Percentiles rank a stretch among this genome's conserved stretches.
Evolutionary conservation across 139 green algal species (phyloP).

Genomic region (Chlamydomonas eustigma): DNA sequence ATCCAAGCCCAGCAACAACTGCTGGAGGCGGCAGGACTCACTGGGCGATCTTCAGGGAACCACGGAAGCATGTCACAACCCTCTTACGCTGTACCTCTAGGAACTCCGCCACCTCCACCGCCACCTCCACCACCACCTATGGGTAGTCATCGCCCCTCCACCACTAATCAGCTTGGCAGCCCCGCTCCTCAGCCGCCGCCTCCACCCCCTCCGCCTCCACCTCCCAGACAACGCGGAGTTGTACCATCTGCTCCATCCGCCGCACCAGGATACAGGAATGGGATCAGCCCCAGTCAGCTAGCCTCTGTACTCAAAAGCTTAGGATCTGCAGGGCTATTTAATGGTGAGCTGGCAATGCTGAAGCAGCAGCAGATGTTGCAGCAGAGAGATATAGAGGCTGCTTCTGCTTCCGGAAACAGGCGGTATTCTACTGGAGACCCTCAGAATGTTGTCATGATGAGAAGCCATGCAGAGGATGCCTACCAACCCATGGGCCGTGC

Average conservation of each 20-base stretch:
- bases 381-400: not conserved
- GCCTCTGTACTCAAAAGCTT: no score
- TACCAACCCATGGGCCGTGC: not conserved
- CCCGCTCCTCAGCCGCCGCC: not conserved
- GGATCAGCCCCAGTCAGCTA: no score
- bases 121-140: not conserved
- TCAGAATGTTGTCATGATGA: no score
- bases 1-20: not conserved
- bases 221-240: not conserved
- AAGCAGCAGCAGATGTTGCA: conserved; percentile 3
- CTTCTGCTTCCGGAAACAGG: not conserved
- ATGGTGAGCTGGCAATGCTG: not conserved
- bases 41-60: no score
- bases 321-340: not conserved
- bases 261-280: no score
- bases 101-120: not conserved
- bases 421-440: not conserved
- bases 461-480: no score
- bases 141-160: not conserved
- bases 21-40: not conserved
- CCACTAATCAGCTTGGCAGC: no score
- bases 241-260: not conserved
- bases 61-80: not conserved
- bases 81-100: not conserved
- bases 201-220: not conserved